phyloP scores from a whole-genome alignment of 1,139 yeast species.

The Kurtzmaniella quercitrusa region DNA sequence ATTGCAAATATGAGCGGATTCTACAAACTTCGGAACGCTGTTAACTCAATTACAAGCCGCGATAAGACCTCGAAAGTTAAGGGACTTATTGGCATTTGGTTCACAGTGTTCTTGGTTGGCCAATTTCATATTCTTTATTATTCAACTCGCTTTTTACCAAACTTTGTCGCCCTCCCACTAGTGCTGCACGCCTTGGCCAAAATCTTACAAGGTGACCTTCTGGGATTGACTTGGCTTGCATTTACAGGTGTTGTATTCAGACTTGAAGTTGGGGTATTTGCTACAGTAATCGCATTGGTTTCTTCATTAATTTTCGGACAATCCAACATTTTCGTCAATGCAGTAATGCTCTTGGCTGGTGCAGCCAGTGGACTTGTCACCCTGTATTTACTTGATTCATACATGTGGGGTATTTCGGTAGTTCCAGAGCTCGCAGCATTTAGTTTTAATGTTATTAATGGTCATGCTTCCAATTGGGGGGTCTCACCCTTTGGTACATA shows the following conservation, averaged over 20 bases:
- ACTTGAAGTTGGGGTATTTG: conserved; percentile 64
- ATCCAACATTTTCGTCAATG: conserved; percentile 31
- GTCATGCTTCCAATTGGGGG: conserved; percentile 81
- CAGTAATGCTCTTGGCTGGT: conserved; percentile 49
- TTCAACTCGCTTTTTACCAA: conserved; percentile 79
- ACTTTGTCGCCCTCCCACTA: conserved; percentile 78
- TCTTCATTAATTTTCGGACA: conserved; percentile 42
- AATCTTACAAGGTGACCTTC: conserved; percentile 46
- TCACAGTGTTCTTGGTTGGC: conserved; percentile 48
- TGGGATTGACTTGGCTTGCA: conserved; percentile 57
- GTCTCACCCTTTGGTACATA: conserved; percentile 70
- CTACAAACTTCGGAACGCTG: conserved; percentile 21
- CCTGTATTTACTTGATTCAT: conserved; percentile 61
- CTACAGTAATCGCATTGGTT: conserved; percentile 40
- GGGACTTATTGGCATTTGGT: conserved; percentile 51
- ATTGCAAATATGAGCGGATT: conserved; percentile 38
- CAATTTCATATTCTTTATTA: conserved; percentile 83
- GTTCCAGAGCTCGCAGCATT: conserved; percentile 78
- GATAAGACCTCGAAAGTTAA: conserved; percentile 14
- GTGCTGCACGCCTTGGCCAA: conserved; percentile 54
- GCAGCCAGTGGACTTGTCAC: conserved; percentile 46
- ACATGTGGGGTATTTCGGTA: conserved; percentile 59
- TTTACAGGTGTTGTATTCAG: conserved; percentile 70
- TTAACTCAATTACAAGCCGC: conserved; percentile 24
- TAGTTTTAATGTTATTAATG: conserved; percentile 66